phyloP scores from a whole-genome alignment of 2,329 filamentous ascomycete genomes.

The Nemania abortiva region DNA sequence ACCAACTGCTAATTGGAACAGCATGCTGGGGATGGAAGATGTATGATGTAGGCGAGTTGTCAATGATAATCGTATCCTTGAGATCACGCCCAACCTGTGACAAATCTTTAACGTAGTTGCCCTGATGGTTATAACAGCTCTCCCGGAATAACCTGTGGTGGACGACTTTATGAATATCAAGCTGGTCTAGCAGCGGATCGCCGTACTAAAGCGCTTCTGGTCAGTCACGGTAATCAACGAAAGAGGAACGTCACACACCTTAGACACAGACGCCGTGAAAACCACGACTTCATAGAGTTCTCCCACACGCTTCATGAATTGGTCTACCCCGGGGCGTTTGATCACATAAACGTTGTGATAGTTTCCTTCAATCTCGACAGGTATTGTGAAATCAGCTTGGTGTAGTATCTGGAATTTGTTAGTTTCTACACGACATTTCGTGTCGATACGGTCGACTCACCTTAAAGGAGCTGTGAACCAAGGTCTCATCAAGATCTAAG shows the following conservation, averaged over 20 bases:
- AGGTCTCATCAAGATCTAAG: constrained; percentile 93
- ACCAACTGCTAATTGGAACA: constrained; percentile 99
- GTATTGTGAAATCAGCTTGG: constrained; percentile 98
- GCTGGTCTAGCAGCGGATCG: constrained; percentile 92
- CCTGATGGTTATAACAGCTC: constrained; percentile 99
- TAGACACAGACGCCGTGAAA: constrained; percentile 97
- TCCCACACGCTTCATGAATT: constrained; percentile 98
- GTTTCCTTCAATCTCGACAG: constrained; percentile 98
- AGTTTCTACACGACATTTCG: constrained; percentile 3
- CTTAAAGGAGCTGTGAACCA: constrained; percentile 99
- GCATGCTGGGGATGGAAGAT: constrained; percentile 99
- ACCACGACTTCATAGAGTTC: constrained; percentile 99
- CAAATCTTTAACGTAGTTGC: constrained; percentile 99
- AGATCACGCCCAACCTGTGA: constrained; percentile 96
- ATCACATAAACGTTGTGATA: constrained; percentile 99
- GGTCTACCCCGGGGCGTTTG: constrained; percentile 97
- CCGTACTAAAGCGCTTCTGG: constrained; percentile 74
- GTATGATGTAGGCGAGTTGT: constrained; percentile 99
- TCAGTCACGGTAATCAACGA: constrained; percentile 40
- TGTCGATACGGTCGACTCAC: constrained; percentile 60
- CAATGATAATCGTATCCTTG: constrained; percentile 98
- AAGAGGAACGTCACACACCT: constrained; percentile 68
- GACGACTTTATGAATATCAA: constrained; percentile 96
- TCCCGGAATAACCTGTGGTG: constrained; percentile 97
- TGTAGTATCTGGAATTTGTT: constrained; percentile 80